phyloP scores from a whole-genome alignment of 2,329 filamentous ascomycete genomes.

The Aspergillus aculeatus region DNA sequence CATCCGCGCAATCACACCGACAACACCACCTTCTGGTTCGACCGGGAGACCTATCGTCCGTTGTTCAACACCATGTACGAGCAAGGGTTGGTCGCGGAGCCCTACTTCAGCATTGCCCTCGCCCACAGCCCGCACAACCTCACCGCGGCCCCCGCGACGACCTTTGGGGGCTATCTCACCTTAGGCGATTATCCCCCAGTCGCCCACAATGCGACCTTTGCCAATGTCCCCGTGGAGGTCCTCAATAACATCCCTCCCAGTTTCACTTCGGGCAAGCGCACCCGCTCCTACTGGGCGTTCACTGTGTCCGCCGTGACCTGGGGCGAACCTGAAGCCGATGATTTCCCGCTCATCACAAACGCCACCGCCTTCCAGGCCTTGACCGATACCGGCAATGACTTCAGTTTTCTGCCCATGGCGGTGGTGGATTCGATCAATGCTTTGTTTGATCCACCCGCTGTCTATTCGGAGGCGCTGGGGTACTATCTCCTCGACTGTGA shows the following conservation, averaged over 20 bases:
- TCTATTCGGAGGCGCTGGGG: conserved; percentile 27
- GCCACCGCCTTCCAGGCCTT: conserved; percentile 40
- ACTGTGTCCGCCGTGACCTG: conserved; percentile 32
- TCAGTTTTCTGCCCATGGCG: conserved; percentile 40
- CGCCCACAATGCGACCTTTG: conserved; percentile 33
- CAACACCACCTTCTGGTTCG: conserved; percentile 23
- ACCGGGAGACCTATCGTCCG: conserved; percentile 46
- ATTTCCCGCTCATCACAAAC: conserved; percentile 19
- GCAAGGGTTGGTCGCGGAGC: conserved; percentile 39
- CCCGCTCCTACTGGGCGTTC: conserved; percentile 42
- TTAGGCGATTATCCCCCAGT: conserved; percentile 53
- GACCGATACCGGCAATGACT: conserved; percentile 39
- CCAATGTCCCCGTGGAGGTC: conserved; percentile 38
- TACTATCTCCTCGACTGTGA: conserved; percentile 44
- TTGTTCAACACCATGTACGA: conserved; percentile 53
- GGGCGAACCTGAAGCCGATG: conserved; percentile 4
- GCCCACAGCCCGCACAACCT: conserved; percentile 30
- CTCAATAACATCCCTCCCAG: conserved; percentile 24
- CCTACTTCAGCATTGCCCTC: conserved; percentile 52
- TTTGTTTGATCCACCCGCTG: conserved; percentile 45
- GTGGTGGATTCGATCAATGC: conserved; percentile 43
- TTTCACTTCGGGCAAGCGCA: conserved; percentile 22
- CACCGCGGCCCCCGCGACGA: conserved; percentile 4
- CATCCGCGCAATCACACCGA: conserved; percentile 21
- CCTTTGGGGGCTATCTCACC: conserved; percentile 46